A percentile compares a stretch with the other conserved stretches of the same genome.
These are phyloP conservation scores for Geotrichum europaeum DNA, from an alignment of 1,139 yeast genomes.

Conservation along the genomic window DNA sequence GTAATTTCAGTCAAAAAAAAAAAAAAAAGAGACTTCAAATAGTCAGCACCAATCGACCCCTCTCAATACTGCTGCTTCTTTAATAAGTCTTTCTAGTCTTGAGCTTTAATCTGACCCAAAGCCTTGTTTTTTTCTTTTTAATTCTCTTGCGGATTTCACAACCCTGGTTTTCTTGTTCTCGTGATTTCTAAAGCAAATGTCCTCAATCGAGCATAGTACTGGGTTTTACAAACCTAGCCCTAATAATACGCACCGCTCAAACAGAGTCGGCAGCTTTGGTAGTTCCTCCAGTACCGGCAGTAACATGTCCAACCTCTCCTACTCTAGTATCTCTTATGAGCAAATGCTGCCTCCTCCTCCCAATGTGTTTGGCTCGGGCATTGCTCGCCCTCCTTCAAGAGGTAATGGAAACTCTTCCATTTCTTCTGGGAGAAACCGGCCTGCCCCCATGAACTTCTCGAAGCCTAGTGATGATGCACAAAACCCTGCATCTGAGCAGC, in stretches of 20 bases:
- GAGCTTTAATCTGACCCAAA: not conserved
- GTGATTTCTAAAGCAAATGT: constrained; percentile 1
- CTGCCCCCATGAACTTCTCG: constrained; percentile 6
- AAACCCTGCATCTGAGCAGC: not conserved
- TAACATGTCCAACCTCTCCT: not conserved
- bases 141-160: not conserved
- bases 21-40: no score
- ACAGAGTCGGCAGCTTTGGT: constrained; percentile 8
- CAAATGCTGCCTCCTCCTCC: constrained; percentile 12
- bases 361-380: constrained; percentile 2
- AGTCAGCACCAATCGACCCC: not conserved
- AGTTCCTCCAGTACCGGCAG: constrained; percentile 4
- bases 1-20: not conserved
- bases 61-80: not conserved
- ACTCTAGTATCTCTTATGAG: not conserved
- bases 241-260: not conserved
- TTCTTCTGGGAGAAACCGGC: constrained; percentile 1
- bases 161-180: not conserved
- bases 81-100: not conserved
- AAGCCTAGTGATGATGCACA: constrained; percentile 1
- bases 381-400: constrained; percentile 3
- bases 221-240: constrained; percentile 4
- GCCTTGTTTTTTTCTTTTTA: not conserved
- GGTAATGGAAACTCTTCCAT: not conserved
- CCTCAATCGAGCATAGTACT: constrained; percentile 3